Base-by-base conservation (phyloP, 805 yeast species). In the Yarrowia sp. region DNA sequence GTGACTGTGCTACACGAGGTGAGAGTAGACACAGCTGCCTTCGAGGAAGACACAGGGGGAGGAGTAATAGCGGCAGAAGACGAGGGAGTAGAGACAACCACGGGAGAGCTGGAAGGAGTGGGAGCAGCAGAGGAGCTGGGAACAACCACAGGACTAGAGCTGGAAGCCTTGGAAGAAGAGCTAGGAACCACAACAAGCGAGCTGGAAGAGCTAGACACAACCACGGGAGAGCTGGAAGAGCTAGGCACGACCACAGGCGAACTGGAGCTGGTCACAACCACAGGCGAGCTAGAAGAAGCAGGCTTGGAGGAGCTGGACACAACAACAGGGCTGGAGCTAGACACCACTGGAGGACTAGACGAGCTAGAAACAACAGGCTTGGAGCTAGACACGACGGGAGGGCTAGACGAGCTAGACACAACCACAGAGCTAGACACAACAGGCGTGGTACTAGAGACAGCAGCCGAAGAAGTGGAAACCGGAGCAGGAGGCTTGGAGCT, bases 1-100 rank as follows among this genome's bases (percentile, higher is more conserved):
- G 39, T 17, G 10, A 13, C 39, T n/a, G 55, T 49, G 39, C 55
- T 49, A 19, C 55, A 49, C 15, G 55, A 49, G 20, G 55, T 49
- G 39, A 49, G 7, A 7, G 55, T 49, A n/a, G 50, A 46, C 34
- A 46, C 15, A 8, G 19, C 17, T 3, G 50, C 15, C 34, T 14
- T 24, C 12, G 50, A 46, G n/a, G 34, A 17, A 8, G 34, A 12
- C n/a, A 46, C 50, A 15, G 50, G 50, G 10, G 50, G 34, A 20
- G 50, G 13, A 12, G 38, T 53, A 10, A 44, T 12, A 36, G 13
- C 38, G 2, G 38, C 10, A 36, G 38, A 36, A 2, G 38, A 36
- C 30, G 30, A 24, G 30, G 30, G 30, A 24, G 30, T 24, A 36
- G 47, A 9, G 9, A 17, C 38, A 36, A 36, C 38, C 38, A n/a